Base-by-base conservation (phyloP, 2,329 filamentous ascomycete genomes). In the Xylariaceae sp. region DNA sequence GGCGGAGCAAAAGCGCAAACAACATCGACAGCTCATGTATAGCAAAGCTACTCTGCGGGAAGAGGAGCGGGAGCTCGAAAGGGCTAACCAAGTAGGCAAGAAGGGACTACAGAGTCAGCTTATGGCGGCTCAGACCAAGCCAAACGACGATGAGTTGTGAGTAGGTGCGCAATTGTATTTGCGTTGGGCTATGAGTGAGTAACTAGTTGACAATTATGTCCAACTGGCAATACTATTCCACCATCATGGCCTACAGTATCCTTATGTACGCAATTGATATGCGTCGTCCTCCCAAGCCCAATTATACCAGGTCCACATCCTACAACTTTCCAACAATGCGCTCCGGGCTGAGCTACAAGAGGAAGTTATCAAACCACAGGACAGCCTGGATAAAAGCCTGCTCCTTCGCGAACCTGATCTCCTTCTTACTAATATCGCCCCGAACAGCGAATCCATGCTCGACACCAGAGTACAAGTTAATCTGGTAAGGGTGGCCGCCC, bases 331-430 rank as follows among this genome's bases (percentile, higher is more conserved):
- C 55, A 44, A 30, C 47, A 13, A 17, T 18, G 39, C 4, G 7
- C 13, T 10, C 37, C 2, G 47, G 13, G 13, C 53, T 18, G 11
- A 57, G 54, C 67, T 57, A 70, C 55, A 69, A 35, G 39, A 73
- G 64, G 64, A 65, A 71, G 55, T 61, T 64, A 66, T 89, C 81
- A 66, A 95, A 92, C 90, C 90, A 95, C 55, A 78, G 72, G 55
- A 92, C 79, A 42, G 89, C 89, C 78, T 94, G 90, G 64, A 80
- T 69, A 71, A 94, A 94, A 4, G 90, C 90, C 75, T 88, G 84
- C 75, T 95, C 89, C 81, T 90, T 92, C 44, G 88, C 87, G 68
- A 82, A 93, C 72, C 82, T 85, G 69, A 82, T 73, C 51, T 77
- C 64, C 71, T 80, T 80, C 63, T 85, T 80, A 62, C 69, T 80